Evolutionary conservation across 768 basidiomycete genomes (phyloP).

Genomic region (Termitomyces heimii): DNA sequence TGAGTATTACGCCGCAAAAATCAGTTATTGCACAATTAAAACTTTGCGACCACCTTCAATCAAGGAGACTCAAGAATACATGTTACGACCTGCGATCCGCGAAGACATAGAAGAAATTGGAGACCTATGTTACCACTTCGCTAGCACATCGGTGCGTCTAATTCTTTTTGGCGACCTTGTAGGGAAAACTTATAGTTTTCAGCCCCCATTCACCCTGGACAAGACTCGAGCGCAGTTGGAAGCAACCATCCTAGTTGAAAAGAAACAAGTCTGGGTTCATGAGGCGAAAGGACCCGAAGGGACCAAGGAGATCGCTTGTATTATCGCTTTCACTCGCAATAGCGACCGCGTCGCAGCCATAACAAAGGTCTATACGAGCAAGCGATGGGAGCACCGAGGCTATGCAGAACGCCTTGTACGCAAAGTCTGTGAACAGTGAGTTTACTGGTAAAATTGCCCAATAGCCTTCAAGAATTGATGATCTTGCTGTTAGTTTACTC

Average conservation of each 20-base stretch:
- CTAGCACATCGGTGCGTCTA: conserved; percentile 48
- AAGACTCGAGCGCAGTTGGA: conserved; percentile 38
- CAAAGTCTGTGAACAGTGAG: conserved; percentile 50
- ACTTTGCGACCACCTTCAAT: conserved; percentile 27
- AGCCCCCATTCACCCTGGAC: conserved; percentile 50
- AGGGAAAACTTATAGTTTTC: neutral
- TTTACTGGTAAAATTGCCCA: conserved; percentile 3
- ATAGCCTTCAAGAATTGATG: conserved; percentile 8
- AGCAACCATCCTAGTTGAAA: conserved; percentile 41
- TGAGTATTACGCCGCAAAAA: conserved; percentile 56
- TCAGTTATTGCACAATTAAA: conserved; percentile 45
- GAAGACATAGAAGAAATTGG: conserved; percentile 36
- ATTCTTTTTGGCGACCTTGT: neutral
- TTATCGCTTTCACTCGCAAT: conserved; percentile 65
- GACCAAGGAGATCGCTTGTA: conserved; percentile 43
- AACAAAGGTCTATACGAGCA: conserved; percentile 66
- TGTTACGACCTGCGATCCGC: conserved; percentile 37
- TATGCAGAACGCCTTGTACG: conserved; percentile 61
- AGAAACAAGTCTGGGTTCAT: conserved; percentile 56
- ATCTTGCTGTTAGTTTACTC: conserved; percentile 21
- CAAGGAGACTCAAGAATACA: conserved; percentile 19
- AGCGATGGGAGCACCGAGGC: conserved; percentile 42
- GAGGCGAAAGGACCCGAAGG: conserved; percentile 26
- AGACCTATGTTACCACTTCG: conserved; percentile 48
- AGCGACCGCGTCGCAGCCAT: conserved; percentile 53